Conservation (phyloP, 2,329 filamentous ascomycete genomes). For the Scedosporium apiospermum region DNA sequence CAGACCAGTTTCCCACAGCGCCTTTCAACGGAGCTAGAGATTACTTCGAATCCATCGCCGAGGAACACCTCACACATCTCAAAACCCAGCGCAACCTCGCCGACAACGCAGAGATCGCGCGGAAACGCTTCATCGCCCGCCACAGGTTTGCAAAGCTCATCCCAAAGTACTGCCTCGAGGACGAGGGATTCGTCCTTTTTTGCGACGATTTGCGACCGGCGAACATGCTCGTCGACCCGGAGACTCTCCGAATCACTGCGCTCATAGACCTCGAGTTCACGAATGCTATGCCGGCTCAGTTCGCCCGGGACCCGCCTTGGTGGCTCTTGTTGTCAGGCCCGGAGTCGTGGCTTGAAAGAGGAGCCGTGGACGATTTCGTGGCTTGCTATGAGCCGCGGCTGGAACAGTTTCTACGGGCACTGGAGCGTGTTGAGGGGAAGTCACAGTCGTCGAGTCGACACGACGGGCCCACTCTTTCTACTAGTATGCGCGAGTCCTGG, state of each 20-base stretch:
- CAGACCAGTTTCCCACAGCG: slow-evolving; percentile 16
- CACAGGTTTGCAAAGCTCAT: slow-evolving; percentile 22
- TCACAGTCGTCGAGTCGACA: not conserved
- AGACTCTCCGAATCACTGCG: slow-evolving; percentile 24
- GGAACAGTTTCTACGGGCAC: slow-evolving; percentile 24
- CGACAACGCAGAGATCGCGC: slow-evolving; percentile 16
- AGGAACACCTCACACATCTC: slow-evolving; percentile 17
- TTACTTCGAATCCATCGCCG: slow-evolving; percentile 19
- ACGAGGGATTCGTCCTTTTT: slow-evolving; percentile 26
- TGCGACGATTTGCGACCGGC: slow-evolving; percentile 27
- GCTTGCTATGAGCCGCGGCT: slow-evolving; percentile 20
- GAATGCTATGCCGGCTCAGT: slow-evolving; percentile 29
- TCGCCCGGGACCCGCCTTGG: slow-evolving; percentile 26
- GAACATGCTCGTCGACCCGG: slow-evolving; percentile 28
- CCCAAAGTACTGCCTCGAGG: slow-evolving; percentile 17
- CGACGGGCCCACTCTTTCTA: slow-evolving; percentile 10
- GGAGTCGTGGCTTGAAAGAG: slow-evolving; percentile 15
- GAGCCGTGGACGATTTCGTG: slow-evolving; percentile 14
- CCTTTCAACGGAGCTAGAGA: slow-evolving; percentile 20
- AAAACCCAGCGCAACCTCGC: slow-evolving; percentile 22
- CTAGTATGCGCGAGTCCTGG: slow-evolving; percentile 25
- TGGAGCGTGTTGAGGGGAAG: slow-evolving; percentile 19
- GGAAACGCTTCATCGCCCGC: slow-evolving; percentile 22
- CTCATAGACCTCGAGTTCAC: slow-evolving; percentile 31
- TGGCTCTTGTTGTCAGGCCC: slow-evolving; percentile 24